A percentile compares a stretch with the other conserved stretches of the same genome.
Conservation (phyloP, 352 stramenopile genomes). For the Peronosclerospora sorghi region DNA sequence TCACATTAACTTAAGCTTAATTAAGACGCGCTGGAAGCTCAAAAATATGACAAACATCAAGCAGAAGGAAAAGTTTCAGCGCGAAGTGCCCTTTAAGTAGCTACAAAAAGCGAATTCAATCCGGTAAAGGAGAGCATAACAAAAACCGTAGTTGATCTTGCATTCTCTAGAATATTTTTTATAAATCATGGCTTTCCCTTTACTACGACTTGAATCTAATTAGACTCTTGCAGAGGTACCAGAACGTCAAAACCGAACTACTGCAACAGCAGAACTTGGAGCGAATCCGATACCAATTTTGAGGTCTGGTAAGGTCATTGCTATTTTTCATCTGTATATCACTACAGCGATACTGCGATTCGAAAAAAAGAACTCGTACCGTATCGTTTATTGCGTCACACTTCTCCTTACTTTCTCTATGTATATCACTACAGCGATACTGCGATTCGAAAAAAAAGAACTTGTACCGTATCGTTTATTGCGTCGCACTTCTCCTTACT, state of each 20-base stretch:
- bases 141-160: slow-evolving; percentile 89
- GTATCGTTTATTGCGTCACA: no score
- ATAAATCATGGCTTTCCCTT: no score
- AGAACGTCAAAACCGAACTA: slow-evolving; percentile 93
- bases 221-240: slow-evolving; percentile 87
- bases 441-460: no score
- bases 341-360: no score
- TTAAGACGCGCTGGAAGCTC: slow-evolving; percentile 85
- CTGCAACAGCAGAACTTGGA: slow-evolving; percentile 92
- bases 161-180: no score
- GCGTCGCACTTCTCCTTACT: no score
- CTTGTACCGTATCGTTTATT: no score
- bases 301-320: no score
- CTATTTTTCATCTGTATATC: background rate
- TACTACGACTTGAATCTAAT: background rate
- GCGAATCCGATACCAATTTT: slow-evolving; percentile 80
- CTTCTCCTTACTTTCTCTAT: no score
- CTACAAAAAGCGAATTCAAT: slow-evolving; percentile 90
- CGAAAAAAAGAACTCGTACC: no score
- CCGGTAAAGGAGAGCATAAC: slow-evolving; percentile 76
- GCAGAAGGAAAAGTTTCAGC: slow-evolving; percentile 91
- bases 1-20: slow-evolving; percentile 96
- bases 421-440: no score
- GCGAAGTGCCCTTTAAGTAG: slow-evolving; percentile 92
- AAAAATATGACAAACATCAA: slow-evolving; percentile 93